Evolutionary conservation across 495 filamentous ascomycete species (phyloP).

Genomic region (Lasiosphaeris hirsuta): DNA sequence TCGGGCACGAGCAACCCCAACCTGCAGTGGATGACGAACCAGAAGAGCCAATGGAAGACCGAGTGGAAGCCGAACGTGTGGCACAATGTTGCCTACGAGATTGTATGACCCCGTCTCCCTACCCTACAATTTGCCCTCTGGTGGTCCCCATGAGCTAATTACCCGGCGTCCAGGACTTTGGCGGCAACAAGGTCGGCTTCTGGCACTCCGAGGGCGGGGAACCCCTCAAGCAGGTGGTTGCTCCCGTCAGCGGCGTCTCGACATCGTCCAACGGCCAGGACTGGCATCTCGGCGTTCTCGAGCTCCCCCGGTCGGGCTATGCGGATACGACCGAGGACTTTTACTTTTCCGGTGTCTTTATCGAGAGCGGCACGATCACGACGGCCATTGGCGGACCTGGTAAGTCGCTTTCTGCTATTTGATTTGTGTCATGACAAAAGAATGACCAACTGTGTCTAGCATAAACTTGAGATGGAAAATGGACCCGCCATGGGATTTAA

Average conservation of each 20-base stretch:
- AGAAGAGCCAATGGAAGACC: slow-evolving; percentile 41
- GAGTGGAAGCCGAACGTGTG: slow-evolving; percentile 55
- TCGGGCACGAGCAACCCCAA: slow-evolving; percentile 48
- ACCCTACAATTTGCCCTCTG: neutral
- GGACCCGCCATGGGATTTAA: no score
- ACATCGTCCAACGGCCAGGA: slow-evolving; percentile 66
- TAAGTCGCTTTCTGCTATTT: neutral
- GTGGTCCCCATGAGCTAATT: neutral
- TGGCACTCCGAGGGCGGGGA: slow-evolving; percentile 63
- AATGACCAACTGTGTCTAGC: neutral
- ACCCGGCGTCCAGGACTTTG: slow-evolving; percentile 46
- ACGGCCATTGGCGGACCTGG: slow-evolving; percentile 52
- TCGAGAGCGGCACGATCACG: slow-evolving; percentile 62
- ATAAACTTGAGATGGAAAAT: no score
- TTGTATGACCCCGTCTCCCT: slow-evolving; percentile 28
- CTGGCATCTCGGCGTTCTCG: slow-evolving; percentile 71
- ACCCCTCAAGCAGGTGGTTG: slow-evolving; percentile 53
- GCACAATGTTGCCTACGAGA: slow-evolving; percentile 70
- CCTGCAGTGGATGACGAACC: slow-evolving; percentile 45
- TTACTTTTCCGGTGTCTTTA: slow-evolving; percentile 69
- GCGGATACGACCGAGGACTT: slow-evolving; percentile 59
- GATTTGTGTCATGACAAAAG: neutral
- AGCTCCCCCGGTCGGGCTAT: slow-evolving; percentile 57
- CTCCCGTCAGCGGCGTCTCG: slow-evolving; percentile 50
- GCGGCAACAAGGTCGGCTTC: slow-evolving; percentile 56